Percentiles rank a stretch among this genome's conserved stretches.
Conservation (phyloP, 768 basidiomycete genomes). For the Suillus spraguei region DNA sequence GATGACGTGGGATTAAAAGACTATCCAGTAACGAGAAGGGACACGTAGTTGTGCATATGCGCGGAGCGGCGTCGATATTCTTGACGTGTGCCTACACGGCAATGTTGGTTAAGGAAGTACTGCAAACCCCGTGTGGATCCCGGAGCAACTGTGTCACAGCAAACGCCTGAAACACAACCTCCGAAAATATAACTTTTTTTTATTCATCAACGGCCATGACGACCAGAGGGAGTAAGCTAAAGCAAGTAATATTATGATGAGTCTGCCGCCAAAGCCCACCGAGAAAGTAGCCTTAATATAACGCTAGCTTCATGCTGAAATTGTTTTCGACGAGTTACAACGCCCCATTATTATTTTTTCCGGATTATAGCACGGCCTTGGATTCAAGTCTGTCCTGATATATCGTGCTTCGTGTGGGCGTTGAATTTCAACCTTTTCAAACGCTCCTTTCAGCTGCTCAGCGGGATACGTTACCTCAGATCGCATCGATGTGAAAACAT, state of each 20-base stretch:
- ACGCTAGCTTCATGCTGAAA: not conserved
- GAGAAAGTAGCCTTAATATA: not conserved
- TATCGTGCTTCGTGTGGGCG: not conserved
- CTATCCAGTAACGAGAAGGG: conserved; percentile 2
- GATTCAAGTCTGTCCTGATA: not conserved
- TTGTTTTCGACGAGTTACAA: not conserved
- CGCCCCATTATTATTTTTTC: not conserved
- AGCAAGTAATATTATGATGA: not conserved
- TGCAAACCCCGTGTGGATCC: conserved; percentile 1
- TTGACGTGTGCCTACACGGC: not conserved
- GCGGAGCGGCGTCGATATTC: not conserved
- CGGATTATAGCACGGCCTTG: not conserved
- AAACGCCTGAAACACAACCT: not conserved
- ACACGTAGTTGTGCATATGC: not conserved
- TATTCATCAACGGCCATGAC: conserved; percentile 5
- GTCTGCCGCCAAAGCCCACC: not conserved
- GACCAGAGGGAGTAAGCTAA: not conserved
- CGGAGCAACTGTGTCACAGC: not conserved
- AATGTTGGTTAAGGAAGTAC: not conserved
- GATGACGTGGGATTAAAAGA: not conserved
- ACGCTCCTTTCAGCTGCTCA: not conserved
- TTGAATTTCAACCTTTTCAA: not conserved
- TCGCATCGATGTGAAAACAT: conserved; percentile 2
- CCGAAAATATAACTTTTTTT: not conserved
- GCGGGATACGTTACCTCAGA: not conserved